Percentiles rank a stretch among this genome's conserved stretches.
phyloP scores from a whole-genome alignment of 2,329 filamentous ascomycete species.

The Huntiella abstrusa region DNA sequence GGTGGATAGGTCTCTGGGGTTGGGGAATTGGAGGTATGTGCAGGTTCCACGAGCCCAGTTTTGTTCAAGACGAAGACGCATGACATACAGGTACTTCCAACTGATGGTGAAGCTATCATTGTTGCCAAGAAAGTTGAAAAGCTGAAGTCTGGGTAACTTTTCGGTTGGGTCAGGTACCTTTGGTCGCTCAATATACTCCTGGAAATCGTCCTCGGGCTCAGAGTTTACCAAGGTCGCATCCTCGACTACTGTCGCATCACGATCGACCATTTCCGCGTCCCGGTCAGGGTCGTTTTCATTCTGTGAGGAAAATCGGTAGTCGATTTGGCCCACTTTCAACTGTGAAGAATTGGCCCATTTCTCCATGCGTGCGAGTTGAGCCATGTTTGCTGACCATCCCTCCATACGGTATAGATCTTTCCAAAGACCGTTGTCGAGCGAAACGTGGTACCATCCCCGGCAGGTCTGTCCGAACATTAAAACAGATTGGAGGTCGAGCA shows the following conservation, averaged over 20 bases:
- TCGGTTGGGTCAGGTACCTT: slow-evolving; percentile 2
- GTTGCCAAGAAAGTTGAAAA: slow-evolving; percentile 4
- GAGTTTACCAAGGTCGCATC: background rate
- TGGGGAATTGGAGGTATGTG: slow-evolving; percentile 76
- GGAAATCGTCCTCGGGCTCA: background rate
- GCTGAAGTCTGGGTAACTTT: background rate
- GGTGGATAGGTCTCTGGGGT: slow-evolving; percentile 60
- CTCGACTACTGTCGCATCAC: background rate
- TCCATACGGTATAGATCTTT: slow-evolving; percentile 63
- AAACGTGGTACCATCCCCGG: slow-evolving; percentile 60
- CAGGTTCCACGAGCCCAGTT: slow-evolving; percentile 80
- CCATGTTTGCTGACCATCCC: slow-evolving; percentile 59
- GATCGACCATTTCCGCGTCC: slow-evolving; percentile 14
- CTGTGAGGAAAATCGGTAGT: slow-evolving; percentile 7
- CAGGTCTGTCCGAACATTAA: slow-evolving; percentile 64
- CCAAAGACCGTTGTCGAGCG: slow-evolving; percentile 75
- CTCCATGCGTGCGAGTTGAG: slow-evolving; percentile 34
- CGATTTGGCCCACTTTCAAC: slow-evolving; percentile 4
- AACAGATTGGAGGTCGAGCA: slow-evolving; percentile 64
- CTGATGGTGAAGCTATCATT: slow-evolving; percentile 46
- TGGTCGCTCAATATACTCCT: slow-evolving; percentile 3
- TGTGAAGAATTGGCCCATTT: slow-evolving; percentile 10
- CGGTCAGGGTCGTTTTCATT: background rate
- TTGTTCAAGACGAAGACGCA: slow-evolving; percentile 64
- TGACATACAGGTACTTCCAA: slow-evolving; percentile 85